phyloP scores from a whole-genome alignment of 179 eudicot species.

The Nepenthes alata region DNA sequence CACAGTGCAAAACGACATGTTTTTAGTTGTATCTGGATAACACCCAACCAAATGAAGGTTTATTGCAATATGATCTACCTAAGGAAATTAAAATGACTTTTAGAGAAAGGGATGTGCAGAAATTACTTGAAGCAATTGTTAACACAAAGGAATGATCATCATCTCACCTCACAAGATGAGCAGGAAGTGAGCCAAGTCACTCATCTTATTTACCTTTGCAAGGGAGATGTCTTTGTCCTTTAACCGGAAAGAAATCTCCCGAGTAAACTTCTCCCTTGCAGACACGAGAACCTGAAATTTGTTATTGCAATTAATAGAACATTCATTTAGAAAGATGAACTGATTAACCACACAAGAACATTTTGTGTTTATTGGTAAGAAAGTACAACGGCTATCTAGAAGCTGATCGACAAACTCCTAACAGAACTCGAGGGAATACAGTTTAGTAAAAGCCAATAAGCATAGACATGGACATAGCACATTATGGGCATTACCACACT shows the following conservation, averaged over 20 bases:
- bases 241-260: constrained; percentile 74
- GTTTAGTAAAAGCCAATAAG: too few species aligned
- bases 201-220: constrained; percentile 67
- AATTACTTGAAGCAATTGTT: too few species aligned
- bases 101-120: neutral
- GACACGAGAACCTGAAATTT: constrained; percentile 50
- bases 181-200: constrained; percentile 29
- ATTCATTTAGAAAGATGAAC: constrained; percentile 3
- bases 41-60: too few species aligned
- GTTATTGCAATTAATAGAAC: neutral
- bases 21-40: too few species aligned
- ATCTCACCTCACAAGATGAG: constrained; percentile 28
- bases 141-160: constrained; percentile 6
- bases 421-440: too few species aligned
- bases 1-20: too few species aligned
- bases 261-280: constrained; percentile 77
- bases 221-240: constrained; percentile 89
- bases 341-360: constrained; percentile 10
- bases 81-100: too few species aligned
- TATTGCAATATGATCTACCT: too few species aligned
- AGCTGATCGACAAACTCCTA: too few species aligned
- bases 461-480: too few species aligned
- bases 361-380: neutral
- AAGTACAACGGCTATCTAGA: too few species aligned
- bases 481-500: too few species aligned